phyloP scores from a whole-genome alignment of 2,329 filamentous ascomycete genomes.

The Monosporascus ibericus region DNA sequence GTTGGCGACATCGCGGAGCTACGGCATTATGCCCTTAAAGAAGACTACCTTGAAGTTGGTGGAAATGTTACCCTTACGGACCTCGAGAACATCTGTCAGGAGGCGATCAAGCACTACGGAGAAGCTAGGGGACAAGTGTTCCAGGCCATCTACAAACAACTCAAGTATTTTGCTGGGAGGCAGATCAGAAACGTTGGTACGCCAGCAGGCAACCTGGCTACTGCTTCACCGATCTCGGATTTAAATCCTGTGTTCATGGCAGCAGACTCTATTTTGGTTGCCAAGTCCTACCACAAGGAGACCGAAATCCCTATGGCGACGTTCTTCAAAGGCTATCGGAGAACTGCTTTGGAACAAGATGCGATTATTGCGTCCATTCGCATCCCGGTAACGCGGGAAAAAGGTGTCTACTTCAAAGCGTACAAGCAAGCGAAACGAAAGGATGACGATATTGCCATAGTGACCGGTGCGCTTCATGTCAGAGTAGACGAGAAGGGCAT shows the following conservation, averaged over 20 bases:
- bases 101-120: constrained; percentile 77
- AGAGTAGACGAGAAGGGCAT: constrained; percentile 61
- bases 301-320: constrained; percentile 84
- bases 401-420: constrained; percentile 77
- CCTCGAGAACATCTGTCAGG: constrained; percentile 74
- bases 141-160: constrained; percentile 84
- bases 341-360: constrained; percentile 73
- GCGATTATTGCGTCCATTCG: constrained; percentile 80
- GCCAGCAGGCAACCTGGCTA: constrained; percentile 88
- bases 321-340: constrained; percentile 89
- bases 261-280: constrained; percentile 73
- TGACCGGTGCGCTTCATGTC: constrained; percentile 78
- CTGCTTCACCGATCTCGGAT: constrained; percentile 93
- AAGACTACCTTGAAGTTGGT: constrained; percentile 82
- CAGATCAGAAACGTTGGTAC: constrained; percentile 98
- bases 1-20: constrained; percentile 91
- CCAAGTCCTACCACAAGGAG: constrained; percentile 67
- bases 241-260: constrained; percentile 91
- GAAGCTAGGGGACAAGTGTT: constrained; percentile 69
- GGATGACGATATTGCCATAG: constrained; percentile 97
- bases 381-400: constrained; percentile 70
- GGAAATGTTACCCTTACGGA: constrained; percentile 92
- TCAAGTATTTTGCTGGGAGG: constrained; percentile 88
- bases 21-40: constrained; percentile 70
- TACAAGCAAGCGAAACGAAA: constrained; percentile 98